Conservation (phyloP, 345 rosid genomes). For the Cochlearia excelsa region DNA sequence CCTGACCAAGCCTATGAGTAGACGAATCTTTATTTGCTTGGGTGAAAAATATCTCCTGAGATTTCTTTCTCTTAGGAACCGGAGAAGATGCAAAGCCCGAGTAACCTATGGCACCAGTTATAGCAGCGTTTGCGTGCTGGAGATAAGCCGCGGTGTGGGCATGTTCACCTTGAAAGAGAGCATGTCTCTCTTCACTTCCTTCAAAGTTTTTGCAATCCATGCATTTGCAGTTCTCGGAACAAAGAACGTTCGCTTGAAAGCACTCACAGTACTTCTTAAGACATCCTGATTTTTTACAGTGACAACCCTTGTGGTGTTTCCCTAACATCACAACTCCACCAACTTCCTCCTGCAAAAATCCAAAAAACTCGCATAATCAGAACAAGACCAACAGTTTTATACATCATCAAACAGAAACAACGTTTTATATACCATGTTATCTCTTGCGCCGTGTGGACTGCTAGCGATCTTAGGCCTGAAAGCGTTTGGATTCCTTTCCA, state of each 20-base stretch:
- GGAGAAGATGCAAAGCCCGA: conserved; percentile 84
- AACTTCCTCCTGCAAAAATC: conserved; percentile 59
- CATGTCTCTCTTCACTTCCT: conserved; percentile 93
- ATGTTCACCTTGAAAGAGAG: conserved; percentile 86
- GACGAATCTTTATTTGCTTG: conserved; percentile 58
- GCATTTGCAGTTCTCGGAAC: conserved; percentile 97
- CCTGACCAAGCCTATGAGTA: conserved; percentile 64
- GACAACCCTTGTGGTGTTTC: conserved; percentile 98
- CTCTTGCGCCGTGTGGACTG: conserved; percentile 78
- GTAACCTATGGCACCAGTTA: conserved; percentile 93
- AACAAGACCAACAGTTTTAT: conserved; percentile 1
- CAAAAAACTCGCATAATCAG: conserved; percentile 4
- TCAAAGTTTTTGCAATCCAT: conserved; percentile 97
- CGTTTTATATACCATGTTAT: conserved; percentile 51
- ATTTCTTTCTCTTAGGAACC: conserved; percentile 69
- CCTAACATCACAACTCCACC: conserved; percentile 65
- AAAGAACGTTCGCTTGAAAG: conserved; percentile 94
- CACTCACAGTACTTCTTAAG: conserved; percentile 99
- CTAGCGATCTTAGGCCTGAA: conserved; percentile 96
- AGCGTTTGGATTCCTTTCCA: conserved; percentile 97
- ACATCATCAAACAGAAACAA: conserved; percentile 4
- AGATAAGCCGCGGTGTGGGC: conserved; percentile 60
- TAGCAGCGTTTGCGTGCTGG: conserved; percentile 96
- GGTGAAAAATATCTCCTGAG: conserved; percentile 65
- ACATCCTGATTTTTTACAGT: conserved; percentile 98